Base-by-base conservation (phyloP, 257 asterid species). In the Eucommia ulmoides region DNA sequence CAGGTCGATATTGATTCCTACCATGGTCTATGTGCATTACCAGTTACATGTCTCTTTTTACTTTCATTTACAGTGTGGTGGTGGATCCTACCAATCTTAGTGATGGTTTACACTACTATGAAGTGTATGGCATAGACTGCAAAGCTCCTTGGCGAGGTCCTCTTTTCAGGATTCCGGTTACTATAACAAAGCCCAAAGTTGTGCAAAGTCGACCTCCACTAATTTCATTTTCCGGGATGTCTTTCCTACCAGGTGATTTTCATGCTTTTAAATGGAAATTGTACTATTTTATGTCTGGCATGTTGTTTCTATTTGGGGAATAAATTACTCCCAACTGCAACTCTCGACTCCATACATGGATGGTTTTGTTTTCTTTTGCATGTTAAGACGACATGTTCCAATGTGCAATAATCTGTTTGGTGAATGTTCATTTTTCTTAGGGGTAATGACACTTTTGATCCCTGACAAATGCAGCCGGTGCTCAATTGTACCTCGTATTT, bases 111-210 rank as follows among this genome's bases (percentile, higher is more conserved):
- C 98, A 89, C 72, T 89, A 80, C 73, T 89, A 67, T 68, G 98
- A 89, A 83, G 92, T 89, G 47, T 83, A 78, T 63, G 98, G 82
- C 42, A 14, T 83, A 58, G 96, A 85, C 69, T 73, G 84, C 74
- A 78, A 71, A 61, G 80, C 93, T 8, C 98, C 96, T 50, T 85
- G 93, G 94, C 93, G 98, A 47, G 98, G 98, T 58, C 98, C 98
- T 49, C 80, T 89, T 50, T 89, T 89, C 69, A 70, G 98, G 72
- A 79, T 89, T 77, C 93, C 98, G 29, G 41, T 89, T 52, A 89
- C 96, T 26, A 80, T 89, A 67, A 83, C 92, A 41, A 89, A 89
- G 69, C 96, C 98, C 38, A 73, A 67, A 65, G 60, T 59, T 15
- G 81, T 89, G 65, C 68, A 61, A 61, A 70, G 59, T 66, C 80